Conservation (phyloP, 768 basidiomycete genomes). For the Tylopilus subfusipes region DNA sequence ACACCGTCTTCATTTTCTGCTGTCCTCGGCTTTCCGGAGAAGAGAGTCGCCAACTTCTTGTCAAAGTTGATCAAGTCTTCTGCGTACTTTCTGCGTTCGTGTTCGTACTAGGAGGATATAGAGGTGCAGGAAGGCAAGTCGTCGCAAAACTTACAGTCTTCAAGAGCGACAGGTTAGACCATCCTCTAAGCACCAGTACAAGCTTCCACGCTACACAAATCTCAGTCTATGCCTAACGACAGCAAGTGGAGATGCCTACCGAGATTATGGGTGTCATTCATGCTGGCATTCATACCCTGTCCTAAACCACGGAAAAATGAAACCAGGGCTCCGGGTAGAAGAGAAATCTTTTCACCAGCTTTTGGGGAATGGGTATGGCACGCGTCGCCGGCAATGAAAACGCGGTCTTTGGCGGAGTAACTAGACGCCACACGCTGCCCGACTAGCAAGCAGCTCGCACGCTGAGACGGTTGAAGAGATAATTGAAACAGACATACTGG, state of each 20-base stretch:
- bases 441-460: slow-evolving; percentile 37
- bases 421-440: slow-evolving; percentile 70
- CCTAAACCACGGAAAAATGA: not conserved
- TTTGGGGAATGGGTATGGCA: slow-evolving; percentile 69
- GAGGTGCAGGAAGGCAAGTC: not conserved
- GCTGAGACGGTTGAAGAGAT: not conserved
- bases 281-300: not conserved
- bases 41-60: not conserved
- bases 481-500: slow-evolving; percentile 40
- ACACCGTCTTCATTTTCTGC: not conserved
- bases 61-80: not conserved
- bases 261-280: not conserved
- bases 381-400: slow-evolving; percentile 77
- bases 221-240: not conserved
- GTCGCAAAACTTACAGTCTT: not conserved
- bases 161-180: not conserved
- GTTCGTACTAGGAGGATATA: not conserved
- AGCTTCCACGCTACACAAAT: not conserved
- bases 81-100: not conserved
- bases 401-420: slow-evolving; percentile 55
- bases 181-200: not conserved
- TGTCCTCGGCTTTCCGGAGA: not conserved
- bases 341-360: slow-evolving; percentile 40
- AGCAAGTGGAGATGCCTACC: not conserved
- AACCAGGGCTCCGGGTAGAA: not conserved